phyloP scores from a whole-genome alignment of 495 filamentous ascomycete species.

The Platismatia glauca region DNA sequence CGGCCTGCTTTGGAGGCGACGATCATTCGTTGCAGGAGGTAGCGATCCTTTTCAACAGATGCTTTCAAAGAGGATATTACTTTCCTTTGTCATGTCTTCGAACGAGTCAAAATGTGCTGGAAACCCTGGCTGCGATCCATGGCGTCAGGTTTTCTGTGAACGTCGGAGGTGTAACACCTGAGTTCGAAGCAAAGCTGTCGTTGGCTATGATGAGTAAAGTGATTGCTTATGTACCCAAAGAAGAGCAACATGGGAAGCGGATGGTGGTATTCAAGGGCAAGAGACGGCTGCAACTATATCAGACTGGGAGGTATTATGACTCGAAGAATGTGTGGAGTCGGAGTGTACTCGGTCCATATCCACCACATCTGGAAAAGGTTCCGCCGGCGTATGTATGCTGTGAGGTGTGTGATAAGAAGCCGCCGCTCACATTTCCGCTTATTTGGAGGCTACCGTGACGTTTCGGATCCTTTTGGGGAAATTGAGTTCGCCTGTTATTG shows the following conservation, averaged over 20 bases:
- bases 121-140: slow-evolving; percentile 1
- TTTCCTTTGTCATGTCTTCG: neutral
- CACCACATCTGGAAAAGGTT: neutral
- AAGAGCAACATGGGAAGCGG: neutral
- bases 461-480: neutral
- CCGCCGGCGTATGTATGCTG: neutral
- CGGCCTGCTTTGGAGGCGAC: neutral
- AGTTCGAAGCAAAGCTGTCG: neutral
- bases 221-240: neutral
- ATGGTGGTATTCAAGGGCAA: neutral
- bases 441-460: neutral
- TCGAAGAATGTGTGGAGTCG: neutral
- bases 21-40: slow-evolving; percentile 3
- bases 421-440: neutral
- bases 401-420: neutral
- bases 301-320: neutral
- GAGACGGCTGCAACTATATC: slow-evolving; percentile 3
- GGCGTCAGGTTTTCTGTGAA: neutral
- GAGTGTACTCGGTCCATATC: neutral
- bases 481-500: neutral
- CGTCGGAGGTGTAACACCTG: neutral
- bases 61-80: neutral
- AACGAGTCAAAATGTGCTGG: neutral
- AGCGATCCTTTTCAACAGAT: neutral
- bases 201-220: neutral